Evolutionary conservation across 2,329 filamentous ascomycete species (phyloP).

Genomic region (Metarhizium brunneum): DNA sequence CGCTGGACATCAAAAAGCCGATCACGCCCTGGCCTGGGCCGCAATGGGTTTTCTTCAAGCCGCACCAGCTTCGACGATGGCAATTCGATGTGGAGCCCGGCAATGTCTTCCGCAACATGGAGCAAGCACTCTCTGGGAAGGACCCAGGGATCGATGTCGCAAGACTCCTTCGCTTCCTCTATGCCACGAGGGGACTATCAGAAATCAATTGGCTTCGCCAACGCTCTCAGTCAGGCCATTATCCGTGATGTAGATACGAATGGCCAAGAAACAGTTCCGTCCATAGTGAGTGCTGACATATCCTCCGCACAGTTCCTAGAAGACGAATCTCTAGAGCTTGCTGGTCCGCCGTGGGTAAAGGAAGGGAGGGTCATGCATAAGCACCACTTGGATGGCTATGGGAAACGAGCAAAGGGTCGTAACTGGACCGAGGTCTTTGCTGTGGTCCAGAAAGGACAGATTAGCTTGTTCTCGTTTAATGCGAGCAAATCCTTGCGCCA

Average conservation of each 20-base stretch:
- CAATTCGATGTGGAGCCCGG: constrained; percentile 82
- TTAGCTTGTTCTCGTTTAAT: constrained; percentile 90
- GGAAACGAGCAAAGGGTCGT: constrained; percentile 87
- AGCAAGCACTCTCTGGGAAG: constrained; percentile 89
- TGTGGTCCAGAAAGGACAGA: constrained; percentile 87
- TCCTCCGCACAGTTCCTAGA: constrained; percentile 62
- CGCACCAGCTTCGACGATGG: constrained; percentile 90
- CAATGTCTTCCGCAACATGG: constrained; percentile 82
- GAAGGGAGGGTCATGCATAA: constrained; percentile 95
- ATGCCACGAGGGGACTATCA: constrained; percentile 76
- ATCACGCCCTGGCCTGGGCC: constrained; percentile 64
- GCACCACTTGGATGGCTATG: constrained; percentile 82
- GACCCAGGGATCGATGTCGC: constrained; percentile 83
- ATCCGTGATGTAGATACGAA: constrained; percentile 74
- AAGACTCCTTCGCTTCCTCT: constrained; percentile 77
- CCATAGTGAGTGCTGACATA: constrained; percentile 50
- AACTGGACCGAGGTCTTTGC: constrained; percentile 95
- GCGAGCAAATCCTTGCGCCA: constrained; percentile 66
- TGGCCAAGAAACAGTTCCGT: constrained; percentile 36
- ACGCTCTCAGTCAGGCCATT: constrained; percentile 91
- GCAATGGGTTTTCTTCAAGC: constrained; percentile 78
- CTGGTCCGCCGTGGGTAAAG: constrained; percentile 96
- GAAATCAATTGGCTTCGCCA: constrained; percentile 95
- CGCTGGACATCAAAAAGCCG: constrained; percentile 82
- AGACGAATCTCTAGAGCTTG: constrained; percentile 84